Evolutionary conservation across 768 basidiomycete genomes (phyloP), one percentile per base, ranked within the genome.

Genomic region (Xerocomellus dryophilus): DNA sequence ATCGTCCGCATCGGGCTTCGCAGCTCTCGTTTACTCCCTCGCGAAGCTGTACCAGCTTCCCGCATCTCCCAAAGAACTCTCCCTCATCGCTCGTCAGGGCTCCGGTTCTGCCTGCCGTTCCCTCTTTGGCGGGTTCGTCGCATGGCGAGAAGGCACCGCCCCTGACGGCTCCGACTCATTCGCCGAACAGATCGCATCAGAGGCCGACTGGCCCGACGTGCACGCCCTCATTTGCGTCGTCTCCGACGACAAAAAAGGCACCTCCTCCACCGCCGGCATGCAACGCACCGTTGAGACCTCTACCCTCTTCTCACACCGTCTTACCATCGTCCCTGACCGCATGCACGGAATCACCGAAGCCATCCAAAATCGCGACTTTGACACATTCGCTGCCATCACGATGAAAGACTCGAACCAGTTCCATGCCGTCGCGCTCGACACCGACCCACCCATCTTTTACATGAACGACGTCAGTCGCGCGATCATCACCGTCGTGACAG

Each of bases 401-500:
- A 99, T 98, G 93, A 84, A 82, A 45, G 97, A 99, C 70, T 96
- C 93, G 47, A 99, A 99, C 76, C 89, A 93, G 76, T 99, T 99
- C 84, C 97, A 99, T 68, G 94, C 97, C 25, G 93, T 98, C 60
- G 90, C 90, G 46, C 86, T 98, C 59, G 97, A 99, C 74, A 98
- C 97, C 0, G 84, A 88, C 40, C 97, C 97, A 1, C 97, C 97
- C 40, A 98, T 98, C 73, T 98, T 99, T 72, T 99, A 99, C 78
- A 86, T 99, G 84, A 98, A 98, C 76, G 97, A 99, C 73, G 92
- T 96, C 63, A 89, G 86, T 52, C 81, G 90, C n/a, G 72, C 91
- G n/a, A 92, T 99, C 74, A 92, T 99, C 67, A 78, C 86, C 7
- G 73, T 98, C 65, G 79, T 99, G 61, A 87, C 89, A 39, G 97